phyloP scores from a whole-genome alignment of 2,329 filamentous ascomycete species.

The Nectriaceae sp. region DNA sequence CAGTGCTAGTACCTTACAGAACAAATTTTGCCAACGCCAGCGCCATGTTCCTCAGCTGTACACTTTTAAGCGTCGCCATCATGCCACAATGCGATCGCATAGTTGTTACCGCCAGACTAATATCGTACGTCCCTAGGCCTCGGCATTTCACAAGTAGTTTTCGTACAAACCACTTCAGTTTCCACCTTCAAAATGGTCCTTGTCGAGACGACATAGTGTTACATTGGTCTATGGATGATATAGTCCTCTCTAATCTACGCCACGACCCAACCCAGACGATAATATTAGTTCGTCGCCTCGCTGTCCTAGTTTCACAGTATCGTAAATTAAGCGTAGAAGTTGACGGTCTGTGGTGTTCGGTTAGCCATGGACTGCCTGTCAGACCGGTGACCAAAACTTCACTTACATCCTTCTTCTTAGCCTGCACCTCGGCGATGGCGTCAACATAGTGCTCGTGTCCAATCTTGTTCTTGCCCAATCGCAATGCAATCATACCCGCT shows the following conservation, averaged over 20 bases:
- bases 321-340: constrained; percentile 51
- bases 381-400: neutral
- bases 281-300: neutral
- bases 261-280: constrained; percentile 8
- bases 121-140: too few species aligned
- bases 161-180: too few species aligned
- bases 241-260: constrained; percentile 21
- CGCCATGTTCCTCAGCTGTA: too few species aligned
- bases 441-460: constrained; percentile 98
- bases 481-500: constrained; percentile 97
- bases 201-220: constrained; percentile 19
- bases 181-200: too few species aligned
- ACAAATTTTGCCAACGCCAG: too few species aligned
- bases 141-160: too few species aligned
- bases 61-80: too few species aligned
- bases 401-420: constrained; percentile 88
- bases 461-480: constrained; percentile 94
- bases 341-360: constrained; percentile 50
- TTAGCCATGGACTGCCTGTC: constrained; percentile 13
- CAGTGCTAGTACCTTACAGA: too few species aligned
- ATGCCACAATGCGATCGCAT: too few species aligned
- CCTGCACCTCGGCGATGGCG: constrained; percentile 93
- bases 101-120: too few species aligned
- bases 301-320: constrained; percentile 3
- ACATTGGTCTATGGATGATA: constrained; percentile 29